Conservation (phyloP, 2,329 filamentous ascomycete species). For the Colletotrichum endophyticum region DNA sequence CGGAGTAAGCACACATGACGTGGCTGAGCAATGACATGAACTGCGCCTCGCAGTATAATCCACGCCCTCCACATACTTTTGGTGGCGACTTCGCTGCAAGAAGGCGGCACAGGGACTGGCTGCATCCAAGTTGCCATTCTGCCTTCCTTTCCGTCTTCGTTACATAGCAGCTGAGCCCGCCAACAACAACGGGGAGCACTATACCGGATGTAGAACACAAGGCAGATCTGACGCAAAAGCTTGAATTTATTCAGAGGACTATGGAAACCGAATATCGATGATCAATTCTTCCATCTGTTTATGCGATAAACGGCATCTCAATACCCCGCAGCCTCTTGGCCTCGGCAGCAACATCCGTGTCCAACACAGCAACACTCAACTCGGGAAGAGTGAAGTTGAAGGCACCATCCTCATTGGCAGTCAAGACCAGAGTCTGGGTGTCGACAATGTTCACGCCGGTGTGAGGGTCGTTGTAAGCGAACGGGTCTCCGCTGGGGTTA, state of each 20-base stretch:
- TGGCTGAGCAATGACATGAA: no score
- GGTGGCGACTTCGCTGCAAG: no score
- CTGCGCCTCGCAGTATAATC: no score
- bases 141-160: no score
- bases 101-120: no score
- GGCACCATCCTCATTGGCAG: conserved; percentile 46
- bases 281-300: neutral
- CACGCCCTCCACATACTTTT: no score
- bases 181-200: no score
- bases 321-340: neutral
- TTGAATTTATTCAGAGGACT: neutral
- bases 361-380: conserved; percentile 61
- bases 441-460: conserved; percentile 55
- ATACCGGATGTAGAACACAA: neutral
- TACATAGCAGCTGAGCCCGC: no score
- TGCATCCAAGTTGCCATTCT: no score
- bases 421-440: conserved; percentile 39
- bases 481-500: conserved; percentile 43
- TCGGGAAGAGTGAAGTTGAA: conserved; percentile 59
- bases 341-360: conserved; percentile 33
- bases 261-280: neutral
- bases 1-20: no score
- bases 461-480: conserved; percentile 47
- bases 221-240: neutral
- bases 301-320: neutral